phyloP scores from a whole-genome alignment of 306 rosid genomes.

The Gastrolobium bilobum region DNA sequence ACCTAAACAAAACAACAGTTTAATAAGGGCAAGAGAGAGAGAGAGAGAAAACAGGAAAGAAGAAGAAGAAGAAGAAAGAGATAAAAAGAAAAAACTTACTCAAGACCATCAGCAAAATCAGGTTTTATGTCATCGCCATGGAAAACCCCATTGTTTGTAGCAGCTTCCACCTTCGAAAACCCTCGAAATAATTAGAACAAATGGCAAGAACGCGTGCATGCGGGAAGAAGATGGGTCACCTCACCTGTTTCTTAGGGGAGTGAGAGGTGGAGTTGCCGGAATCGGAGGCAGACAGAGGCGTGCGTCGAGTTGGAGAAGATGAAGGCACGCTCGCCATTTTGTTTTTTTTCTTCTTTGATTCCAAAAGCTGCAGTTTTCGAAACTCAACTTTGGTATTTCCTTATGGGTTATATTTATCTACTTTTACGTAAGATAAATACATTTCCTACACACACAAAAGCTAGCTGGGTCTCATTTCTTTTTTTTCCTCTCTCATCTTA shows the following conservation, averaged over 20 bases:
- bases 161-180: conserved; percentile 61
- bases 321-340: conserved; percentile 59
- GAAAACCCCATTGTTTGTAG: conserved; percentile 52
- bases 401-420: too few relatives aligned
- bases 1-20: conserved; percentile 3
- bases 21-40: neutral
- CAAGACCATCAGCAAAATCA: conserved; percentile 52
- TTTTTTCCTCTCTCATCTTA: too few relatives aligned
- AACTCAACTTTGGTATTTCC: too few relatives aligned
- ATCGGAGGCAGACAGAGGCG: conserved; percentile 60
- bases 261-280: conserved; percentile 55
- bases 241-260: conserved; percentile 61
- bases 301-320: conserved; percentile 56
- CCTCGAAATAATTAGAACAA: conserved; percentile 42
- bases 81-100: conserved; percentile 50
- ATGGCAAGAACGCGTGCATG: conserved; percentile 20
- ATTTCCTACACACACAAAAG: too few relatives aligned
- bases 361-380: neutral
- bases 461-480: too few relatives aligned
- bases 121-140: conserved; percentile 60
- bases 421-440: too few relatives aligned
- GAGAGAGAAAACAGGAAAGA: too few relatives aligned
- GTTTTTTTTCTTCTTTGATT: neutral
- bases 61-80: neutral
- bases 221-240: conserved; percentile 14